A percentile compares a stretch with the other conserved stretches of the same genome.
phyloP scores from a whole-genome alignment of 139 green algal species.

The Closterium sp. region DNA sequence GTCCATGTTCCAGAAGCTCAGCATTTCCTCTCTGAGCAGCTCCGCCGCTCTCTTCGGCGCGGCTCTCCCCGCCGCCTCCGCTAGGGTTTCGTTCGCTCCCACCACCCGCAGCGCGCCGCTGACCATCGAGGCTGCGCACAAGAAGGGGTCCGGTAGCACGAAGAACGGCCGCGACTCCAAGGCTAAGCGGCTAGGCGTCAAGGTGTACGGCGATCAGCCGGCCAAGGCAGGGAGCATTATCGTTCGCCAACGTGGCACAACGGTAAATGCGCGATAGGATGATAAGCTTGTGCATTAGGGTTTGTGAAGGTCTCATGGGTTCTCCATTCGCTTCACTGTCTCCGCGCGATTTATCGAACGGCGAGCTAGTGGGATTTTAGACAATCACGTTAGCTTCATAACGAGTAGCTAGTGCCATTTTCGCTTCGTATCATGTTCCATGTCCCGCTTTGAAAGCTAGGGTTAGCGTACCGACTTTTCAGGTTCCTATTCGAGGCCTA shows the following conservation, averaged over 20 bases:
- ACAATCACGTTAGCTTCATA: neutral
- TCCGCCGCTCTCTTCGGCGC: neutral
- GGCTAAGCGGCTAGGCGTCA: slow-evolving; percentile 85
- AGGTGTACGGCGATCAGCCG: slow-evolving; percentile 93
- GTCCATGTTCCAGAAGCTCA: slow-evolving; percentile 28
- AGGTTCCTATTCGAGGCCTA: too few species aligned
- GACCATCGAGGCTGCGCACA: slow-evolving; percentile 64
- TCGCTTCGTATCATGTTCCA: neutral
- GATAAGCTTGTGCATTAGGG: neutral
- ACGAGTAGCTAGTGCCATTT: neutral
- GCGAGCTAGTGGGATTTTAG: neutral
- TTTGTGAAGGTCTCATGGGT: too few species aligned
- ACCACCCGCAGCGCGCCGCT: slow-evolving; percentile 4
- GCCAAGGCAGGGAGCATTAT: slow-evolving; percentile 94
- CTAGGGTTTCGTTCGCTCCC: slow-evolving; percentile 1
- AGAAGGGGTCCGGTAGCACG: slow-evolving; percentile 86
- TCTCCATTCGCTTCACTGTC: neutral
- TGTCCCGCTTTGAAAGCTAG: too few species aligned
- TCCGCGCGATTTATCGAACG: neutral
- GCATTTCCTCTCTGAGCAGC: slow-evolving; percentile 5
- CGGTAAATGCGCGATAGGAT: neutral
- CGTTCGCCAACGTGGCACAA: slow-evolving; percentile 83
- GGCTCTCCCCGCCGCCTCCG: neutral
- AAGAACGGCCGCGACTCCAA: slow-evolving; percentile 98
- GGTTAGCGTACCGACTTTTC: too few species aligned